These are phyloP conservation scores for Microcyclospora tardicrescens DNA, from an alignment of 2,329 filamentous ascomycete species.

Conservation along the genomic window DNA sequence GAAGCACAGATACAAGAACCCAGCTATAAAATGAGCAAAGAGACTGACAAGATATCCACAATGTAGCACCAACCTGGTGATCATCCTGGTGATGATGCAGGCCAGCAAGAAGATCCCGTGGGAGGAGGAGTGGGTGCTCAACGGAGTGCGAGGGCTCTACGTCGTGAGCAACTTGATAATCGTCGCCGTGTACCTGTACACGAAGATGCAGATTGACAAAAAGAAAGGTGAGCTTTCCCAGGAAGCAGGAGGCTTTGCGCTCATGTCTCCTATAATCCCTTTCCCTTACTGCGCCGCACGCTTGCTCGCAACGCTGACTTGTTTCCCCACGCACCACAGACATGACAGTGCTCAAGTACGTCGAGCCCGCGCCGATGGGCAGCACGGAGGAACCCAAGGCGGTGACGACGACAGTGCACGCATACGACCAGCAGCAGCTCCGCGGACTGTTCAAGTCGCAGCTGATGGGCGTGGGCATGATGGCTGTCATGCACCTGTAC, in stretches of 20 bases:
- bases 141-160: constrained; percentile 51
- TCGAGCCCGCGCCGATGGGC: constrained; percentile 88
- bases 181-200: constrained; percentile 69
- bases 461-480: constrained; percentile 94
- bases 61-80: constrained; percentile 75
- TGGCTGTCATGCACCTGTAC: constrained; percentile 97
- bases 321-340: constrained; percentile 41
- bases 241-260: too few species aligned
- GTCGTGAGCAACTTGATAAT: constrained; percentile 71
- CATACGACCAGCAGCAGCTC: constrained; percentile 83
- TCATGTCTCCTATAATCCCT: too few species aligned
- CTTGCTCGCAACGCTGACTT: neutral
- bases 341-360: constrained; percentile 94
- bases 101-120: constrained; percentile 92
- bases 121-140: constrained; percentile 65
- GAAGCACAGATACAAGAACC: too few species aligned
- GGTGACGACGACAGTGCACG: constrained; percentile 89
- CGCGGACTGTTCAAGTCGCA: constrained; percentile 76
- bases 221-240: constrained; percentile 67
- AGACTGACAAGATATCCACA: constrained; percentile 5
- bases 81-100: constrained; percentile 98
- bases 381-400: constrained; percentile 90
- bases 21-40: neutral
- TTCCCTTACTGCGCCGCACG: too few species aligned
- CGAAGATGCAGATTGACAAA: constrained; percentile 74